A percentile compares a stretch with the other conserved stretches of the same genome.
Conservation (phyloP, 352 stramenopile genomes). For the Pythium chondricola region DNA sequence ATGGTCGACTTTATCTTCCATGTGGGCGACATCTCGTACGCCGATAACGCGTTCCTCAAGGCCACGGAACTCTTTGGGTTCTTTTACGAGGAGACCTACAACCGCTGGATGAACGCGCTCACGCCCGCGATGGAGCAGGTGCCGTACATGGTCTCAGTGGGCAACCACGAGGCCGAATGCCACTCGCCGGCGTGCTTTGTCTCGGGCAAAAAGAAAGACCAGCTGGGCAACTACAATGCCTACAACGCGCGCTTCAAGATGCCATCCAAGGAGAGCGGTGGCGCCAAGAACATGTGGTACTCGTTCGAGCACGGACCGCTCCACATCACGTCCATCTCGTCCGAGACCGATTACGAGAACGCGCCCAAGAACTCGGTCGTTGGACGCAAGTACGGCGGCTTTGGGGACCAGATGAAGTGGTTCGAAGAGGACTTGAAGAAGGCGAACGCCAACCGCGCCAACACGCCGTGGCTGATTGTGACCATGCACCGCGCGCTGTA, state of each 20-base stretch:
- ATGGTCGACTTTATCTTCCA: conserved; percentile 29
- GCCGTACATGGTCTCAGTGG: conserved; percentile 61
- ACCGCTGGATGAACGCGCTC: conserved; percentile 53
- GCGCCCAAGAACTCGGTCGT: conserved; percentile 37
- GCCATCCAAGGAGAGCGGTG: conserved; percentile 32
- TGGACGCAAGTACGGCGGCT: conserved; percentile 31
- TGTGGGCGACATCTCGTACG: conserved; percentile 37
- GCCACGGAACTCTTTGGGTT: conserved; percentile 19
- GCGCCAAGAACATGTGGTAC: conserved; percentile 48
- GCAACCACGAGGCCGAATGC: conserved; percentile 23
- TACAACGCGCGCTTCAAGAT: conserved; percentile 42
- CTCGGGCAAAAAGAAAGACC: conserved; percentile 29
- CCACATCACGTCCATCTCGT: conserved; percentile 65
- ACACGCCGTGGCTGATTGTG: conserved; percentile 47
- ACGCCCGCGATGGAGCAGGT: conserved; percentile 24
- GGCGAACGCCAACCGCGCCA: conserved; percentile 33
- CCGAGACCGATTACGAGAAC: conserved; percentile 46
- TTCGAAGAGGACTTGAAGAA: conserved; percentile 42
- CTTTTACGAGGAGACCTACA: conserved; percentile 27
- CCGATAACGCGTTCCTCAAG: conserved; percentile 25
- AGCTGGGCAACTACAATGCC: conserved; percentile 46
- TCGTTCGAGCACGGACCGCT: conserved; percentile 42
- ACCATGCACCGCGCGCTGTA: conserved; percentile 62
- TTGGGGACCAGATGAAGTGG: conserved; percentile 47
- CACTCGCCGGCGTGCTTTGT: conserved; percentile 67